phyloP scores from a whole-genome alignment of 2,329 filamentous ascomycete species.

The Blastomyces silverae region DNA sequence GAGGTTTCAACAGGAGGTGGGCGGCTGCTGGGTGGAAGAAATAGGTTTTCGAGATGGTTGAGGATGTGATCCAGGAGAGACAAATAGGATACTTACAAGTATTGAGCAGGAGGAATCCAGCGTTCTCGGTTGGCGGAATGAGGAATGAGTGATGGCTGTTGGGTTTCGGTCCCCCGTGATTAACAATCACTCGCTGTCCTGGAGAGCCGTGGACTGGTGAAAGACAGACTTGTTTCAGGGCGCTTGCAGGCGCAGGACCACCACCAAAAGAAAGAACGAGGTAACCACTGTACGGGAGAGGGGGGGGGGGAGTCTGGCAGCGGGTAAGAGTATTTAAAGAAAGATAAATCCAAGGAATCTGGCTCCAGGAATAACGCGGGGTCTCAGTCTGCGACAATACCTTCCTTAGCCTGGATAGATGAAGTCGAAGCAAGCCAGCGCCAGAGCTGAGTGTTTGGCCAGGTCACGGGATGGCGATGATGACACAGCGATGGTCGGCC shows the following conservation, averaged over 20 bases:
- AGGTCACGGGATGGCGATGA: neutral
- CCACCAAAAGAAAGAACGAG: constrained; percentile 1
- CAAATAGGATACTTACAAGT: constrained; percentile 13
- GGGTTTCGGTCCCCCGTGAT: neutral
- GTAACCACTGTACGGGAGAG: no score
- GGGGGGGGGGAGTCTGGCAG: neutral
- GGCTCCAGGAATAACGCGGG: neutral
- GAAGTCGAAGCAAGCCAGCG: neutral
- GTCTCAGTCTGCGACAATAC: neutral
- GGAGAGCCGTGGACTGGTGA: neutral
- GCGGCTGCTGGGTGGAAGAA: neutral
- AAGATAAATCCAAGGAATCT: neutral
- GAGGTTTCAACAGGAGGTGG: neutral
- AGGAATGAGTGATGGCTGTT: neutral
- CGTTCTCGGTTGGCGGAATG: neutral
- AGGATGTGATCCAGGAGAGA: neutral
- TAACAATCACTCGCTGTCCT: constrained; percentile 6
- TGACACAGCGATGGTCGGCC: neutral
- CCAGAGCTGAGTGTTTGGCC: neutral
- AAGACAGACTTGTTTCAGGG: constrained; percentile 11
- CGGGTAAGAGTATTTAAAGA: neutral
- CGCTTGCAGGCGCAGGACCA: neutral
- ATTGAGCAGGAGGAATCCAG: constrained; percentile 4
- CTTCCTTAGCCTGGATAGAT: neutral
- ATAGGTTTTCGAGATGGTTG: neutral